phyloP scores from a whole-genome alignment of 768 basidiomycete genomes.

The Kwoniella mangroviensis region DNA sequence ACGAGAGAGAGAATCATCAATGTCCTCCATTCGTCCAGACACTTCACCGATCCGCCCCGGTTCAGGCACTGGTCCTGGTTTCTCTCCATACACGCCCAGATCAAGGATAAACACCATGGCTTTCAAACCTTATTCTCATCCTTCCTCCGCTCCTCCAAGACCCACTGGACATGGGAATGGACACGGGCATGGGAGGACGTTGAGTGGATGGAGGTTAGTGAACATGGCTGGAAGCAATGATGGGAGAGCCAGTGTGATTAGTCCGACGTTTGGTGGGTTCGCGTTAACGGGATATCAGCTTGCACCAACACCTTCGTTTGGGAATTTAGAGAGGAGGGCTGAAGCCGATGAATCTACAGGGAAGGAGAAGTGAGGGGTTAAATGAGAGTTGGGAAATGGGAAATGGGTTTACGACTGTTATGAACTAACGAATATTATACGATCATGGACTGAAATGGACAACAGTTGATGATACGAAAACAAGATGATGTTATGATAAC shows the following conservation, averaged over 20 bases:
- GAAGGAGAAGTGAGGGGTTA: background rate
- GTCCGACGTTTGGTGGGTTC: conserved; percentile 5
- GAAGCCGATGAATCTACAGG: background rate
- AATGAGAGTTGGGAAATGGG: background rate
- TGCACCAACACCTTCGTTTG: background rate
- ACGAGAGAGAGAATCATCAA: background rate
- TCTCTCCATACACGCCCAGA: conserved; percentile 4
- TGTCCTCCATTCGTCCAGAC: background rate
- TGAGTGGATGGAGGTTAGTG: background rate
- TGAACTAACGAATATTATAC: no score
- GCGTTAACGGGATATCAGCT: background rate
- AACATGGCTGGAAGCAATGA: background rate
- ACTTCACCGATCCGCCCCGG: background rate
- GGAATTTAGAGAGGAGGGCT: background rate
- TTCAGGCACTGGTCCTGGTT: background rate
- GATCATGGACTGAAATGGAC: no score
- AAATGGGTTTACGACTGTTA: background rate
- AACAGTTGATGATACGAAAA: no score
- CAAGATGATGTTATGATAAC: no score
- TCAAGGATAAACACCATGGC: conserved; percentile 2
- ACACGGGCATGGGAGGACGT: background rate
- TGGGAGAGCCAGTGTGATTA: conserved; percentile 6
- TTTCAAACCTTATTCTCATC: conserved; percentile 21
- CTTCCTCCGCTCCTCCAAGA: background rate
- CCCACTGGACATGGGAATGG: background rate